A percentile compares a stretch with the other conserved stretches of the same genome.
Evolutionary conservation across 306 rosid genomes (phyloP).

Genomic region (Rubus parviflorus): DNA sequence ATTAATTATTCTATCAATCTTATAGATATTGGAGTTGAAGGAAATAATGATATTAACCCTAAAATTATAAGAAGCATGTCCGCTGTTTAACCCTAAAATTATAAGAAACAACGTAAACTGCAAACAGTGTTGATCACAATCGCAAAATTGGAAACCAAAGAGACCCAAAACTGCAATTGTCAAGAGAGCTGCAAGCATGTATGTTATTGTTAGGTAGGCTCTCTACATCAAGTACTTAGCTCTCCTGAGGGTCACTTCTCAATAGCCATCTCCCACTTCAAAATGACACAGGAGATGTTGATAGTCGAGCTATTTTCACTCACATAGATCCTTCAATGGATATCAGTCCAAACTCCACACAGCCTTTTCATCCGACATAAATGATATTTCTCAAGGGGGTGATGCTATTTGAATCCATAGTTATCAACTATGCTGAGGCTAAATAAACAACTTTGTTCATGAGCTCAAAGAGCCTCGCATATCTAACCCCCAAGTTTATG

Average conservation of each 20-base stretch:
- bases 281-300: background rate
- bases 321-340: background rate
- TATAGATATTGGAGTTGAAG: no score
- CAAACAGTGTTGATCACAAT: no score
- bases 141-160: background rate
- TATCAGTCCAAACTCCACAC: background rate
- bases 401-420: background rate
- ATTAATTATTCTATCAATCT: no score
- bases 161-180: background rate
- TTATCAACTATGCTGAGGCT: background rate
- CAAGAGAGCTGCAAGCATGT: background rate
- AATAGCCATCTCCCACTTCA: background rate
- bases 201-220: conserved; percentile 1
- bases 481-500: no score
- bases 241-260: background rate
- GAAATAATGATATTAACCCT: background rate
- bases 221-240: conserved; percentile 6
- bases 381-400: background rate
- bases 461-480: background rate
- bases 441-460: background rate
- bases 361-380: background rate
- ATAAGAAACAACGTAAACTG: background rate
- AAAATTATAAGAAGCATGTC: background rate
- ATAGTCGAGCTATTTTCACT: background rate
- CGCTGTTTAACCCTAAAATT: background rate